Conservation (phyloP, 352 stramenopile genomes). For the Globisporangium solare region DNA sequence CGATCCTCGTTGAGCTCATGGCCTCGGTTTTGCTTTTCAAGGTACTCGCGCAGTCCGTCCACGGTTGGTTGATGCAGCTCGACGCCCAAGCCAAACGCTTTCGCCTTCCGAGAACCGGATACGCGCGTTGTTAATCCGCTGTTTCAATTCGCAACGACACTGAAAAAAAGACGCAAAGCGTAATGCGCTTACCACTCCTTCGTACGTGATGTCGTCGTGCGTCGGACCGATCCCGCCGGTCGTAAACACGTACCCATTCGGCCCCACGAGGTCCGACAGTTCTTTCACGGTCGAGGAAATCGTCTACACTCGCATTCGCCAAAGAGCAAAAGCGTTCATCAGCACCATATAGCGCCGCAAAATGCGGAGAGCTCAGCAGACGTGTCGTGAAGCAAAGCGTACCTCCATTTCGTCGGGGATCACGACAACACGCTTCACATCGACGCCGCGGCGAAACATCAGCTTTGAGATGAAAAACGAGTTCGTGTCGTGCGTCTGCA, state of each 20-base stretch:
- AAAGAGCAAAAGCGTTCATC: neutral
- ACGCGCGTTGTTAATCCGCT: neutral
- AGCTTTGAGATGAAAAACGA: constrained; percentile 78
- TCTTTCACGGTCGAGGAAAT: constrained; percentile 73
- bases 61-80: constrained; percentile 66
- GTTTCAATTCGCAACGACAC: neutral
- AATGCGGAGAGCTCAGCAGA: neutral
- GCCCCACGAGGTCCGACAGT: constrained; percentile 67
- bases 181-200: constrained; percentile 58
- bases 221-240: constrained; percentile 81
- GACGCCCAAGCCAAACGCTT: constrained; percentile 64
- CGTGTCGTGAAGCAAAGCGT: neutral
- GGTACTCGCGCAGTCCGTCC: constrained; percentile 42
- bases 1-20: constrained; percentile 61
- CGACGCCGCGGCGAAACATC: constrained; percentile 74
- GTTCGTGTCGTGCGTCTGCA: constrained; percentile 82
- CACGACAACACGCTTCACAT: constrained; percentile 71
- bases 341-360: neutral
- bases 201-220: constrained; percentile 87
- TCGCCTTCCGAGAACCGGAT: constrained; percentile 32
- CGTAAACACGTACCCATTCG: constrained; percentile 80
- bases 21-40: constrained; percentile 26
- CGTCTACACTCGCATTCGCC: constrained; percentile 20
- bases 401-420: constrained; percentile 80
- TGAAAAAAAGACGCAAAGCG: neutral